Evolutionary conservation across 352 stramenopile genomes (phyloP).

Genomic region (Phytophthora aleatoria): DNA sequence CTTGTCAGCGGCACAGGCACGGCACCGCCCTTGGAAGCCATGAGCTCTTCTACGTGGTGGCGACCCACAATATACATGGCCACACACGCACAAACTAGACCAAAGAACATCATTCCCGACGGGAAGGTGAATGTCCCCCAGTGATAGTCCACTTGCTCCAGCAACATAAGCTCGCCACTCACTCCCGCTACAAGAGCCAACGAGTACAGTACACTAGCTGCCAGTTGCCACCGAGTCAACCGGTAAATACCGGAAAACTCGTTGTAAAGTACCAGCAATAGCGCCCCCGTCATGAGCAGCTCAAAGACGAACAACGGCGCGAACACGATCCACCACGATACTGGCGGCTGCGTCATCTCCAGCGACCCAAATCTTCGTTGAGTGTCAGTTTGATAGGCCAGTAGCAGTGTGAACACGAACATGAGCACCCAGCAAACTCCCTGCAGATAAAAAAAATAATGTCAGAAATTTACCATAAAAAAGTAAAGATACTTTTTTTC

Average conservation of each 20-base stretch:
- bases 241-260: constrained; percentile 82
- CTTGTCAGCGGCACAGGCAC: constrained; percentile 79
- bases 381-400: constrained; percentile 78
- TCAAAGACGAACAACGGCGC: constrained; percentile 73
- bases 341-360: constrained; percentile 33
- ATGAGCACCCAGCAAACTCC: constrained; percentile 77
- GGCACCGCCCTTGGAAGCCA: constrained; percentile 77
- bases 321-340: constrained; percentile 79
- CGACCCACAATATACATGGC: constrained; percentile 83
- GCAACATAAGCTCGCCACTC: constrained; percentile 77
- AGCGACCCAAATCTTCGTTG: constrained; percentile 38
- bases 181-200: constrained; percentile 63
- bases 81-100: constrained; percentile 72
- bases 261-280: constrained; percentile 77
- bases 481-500: constrained; percentile 18
- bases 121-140: constrained; percentile 78
- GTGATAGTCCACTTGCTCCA: constrained; percentile 75
- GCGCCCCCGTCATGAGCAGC: constrained; percentile 51
- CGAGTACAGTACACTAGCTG: constrained; percentile 73
- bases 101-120: constrained; percentile 77
- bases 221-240: constrained; percentile 74
- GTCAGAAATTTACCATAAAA: constrained; percentile 9
- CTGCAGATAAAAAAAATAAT: constrained; percentile 33
- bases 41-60: constrained; percentile 81
- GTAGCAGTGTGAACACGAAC: constrained; percentile 81